These are phyloP conservation scores for Hawksworthiomyces lignivorus DNA, from an alignment of 2,329 filamentous ascomycete species.

Conservation along the genomic window DNA sequence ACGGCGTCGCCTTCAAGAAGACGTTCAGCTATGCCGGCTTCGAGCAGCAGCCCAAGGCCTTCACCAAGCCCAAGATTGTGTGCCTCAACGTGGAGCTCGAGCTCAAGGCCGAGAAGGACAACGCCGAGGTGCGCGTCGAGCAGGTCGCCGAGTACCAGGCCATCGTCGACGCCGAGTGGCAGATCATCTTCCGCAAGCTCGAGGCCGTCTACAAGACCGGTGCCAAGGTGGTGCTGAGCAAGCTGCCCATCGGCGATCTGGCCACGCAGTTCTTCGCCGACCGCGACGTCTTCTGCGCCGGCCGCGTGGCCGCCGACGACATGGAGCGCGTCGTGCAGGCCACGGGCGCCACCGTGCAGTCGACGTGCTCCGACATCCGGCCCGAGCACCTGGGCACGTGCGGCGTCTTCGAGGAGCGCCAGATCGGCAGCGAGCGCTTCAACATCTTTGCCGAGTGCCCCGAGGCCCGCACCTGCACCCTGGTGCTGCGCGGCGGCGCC, in stretches of 20 bases:
- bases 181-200: conserved; percentile 99
- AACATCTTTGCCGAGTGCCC: conserved; percentile 98
- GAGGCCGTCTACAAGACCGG: conserved; percentile 90
- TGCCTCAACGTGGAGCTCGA: conserved; percentile 97
- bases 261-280: conserved; percentile 98
- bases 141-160: conserved; percentile 99
- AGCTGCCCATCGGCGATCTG: conserved; percentile 93
- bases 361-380: conserved; percentile 92
- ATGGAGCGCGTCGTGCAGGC: conserved; percentile 95
- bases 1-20: conserved; percentile 99
- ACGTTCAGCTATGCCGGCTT: conserved; percentile 99
- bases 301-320: conserved; percentile 82
- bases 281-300: conserved; percentile 95
- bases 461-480: conserved; percentile 90
- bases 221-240: conserved; percentile 94
- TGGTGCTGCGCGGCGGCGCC: conserved; percentile 88
- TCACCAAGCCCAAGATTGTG: conserved; percentile 90
- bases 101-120: conserved; percentile 98
- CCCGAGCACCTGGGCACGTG: conserved; percentile 85
- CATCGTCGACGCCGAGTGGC: conserved; percentile 98
- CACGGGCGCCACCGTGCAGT: conserved; percentile 85
- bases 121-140: conserved; percentile 94
- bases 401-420: conserved; percentile 84
- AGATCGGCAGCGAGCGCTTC: conserved; percentile 95
- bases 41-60: conserved; percentile 96